Evolutionary conservation across 23 red algal species (phyloP).

Genomic region (Gracilariopsis chorda): DNA sequence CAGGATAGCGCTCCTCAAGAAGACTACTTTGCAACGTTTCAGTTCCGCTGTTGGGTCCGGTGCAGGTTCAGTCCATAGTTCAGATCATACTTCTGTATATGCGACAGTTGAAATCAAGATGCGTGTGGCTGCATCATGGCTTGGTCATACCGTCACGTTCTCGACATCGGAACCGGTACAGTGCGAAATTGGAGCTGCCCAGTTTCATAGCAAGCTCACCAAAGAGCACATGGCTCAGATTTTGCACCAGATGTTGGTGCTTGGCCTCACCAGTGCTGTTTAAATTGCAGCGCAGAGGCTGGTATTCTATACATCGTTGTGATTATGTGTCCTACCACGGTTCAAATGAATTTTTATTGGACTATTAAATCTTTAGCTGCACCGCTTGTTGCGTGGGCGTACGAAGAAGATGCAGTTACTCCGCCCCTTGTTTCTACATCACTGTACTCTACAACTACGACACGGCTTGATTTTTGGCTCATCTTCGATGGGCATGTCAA

Average conservation of each 20-base stretch:
- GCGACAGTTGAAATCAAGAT: conserved; percentile 15
- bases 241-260: background rate
- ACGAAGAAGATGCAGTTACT: no score
- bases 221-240: conserved; percentile 17
- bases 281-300: background rate
- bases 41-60: background rate
- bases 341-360: no score
- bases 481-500: background rate
- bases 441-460: no score
- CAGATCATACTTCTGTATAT: background rate
- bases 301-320: no score
- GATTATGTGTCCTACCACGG: no score
- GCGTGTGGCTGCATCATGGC: background rate
- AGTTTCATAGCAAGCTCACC: background rate
- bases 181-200: background rate
- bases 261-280: background rate
- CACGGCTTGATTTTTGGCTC: no score
- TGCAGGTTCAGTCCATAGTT: background rate
- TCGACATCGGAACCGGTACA: background rate
- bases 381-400: no score
- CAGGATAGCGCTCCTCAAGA: background rate
- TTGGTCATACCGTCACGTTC: background rate
- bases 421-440: no score
- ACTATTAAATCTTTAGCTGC: no score
- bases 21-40: background rate